Percentiles rank a stretch among this genome's conserved stretches.
phyloP scores from a whole-genome alignment of 257 asterid species.

The Cruciata laevipes region DNA sequence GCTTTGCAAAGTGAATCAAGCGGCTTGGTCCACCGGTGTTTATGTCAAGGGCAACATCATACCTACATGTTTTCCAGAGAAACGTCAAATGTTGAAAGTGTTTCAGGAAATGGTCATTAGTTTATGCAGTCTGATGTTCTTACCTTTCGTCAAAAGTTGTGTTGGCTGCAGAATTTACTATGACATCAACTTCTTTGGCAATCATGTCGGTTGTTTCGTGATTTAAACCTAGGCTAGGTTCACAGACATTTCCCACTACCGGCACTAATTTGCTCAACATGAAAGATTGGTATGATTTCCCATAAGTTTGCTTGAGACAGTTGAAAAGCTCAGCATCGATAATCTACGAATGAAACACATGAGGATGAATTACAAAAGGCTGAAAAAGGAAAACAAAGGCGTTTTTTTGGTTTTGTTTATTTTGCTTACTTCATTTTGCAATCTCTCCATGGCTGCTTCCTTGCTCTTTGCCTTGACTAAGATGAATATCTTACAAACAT shows the following conservation, averaged over 20 bases:
- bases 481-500: slow-evolving; percentile 62
- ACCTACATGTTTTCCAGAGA: slow-evolving; percentile 38
- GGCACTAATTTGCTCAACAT: slow-evolving; percentile 85
- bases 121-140: neutral
- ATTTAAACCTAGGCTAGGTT: slow-evolving; percentile 54
- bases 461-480: slow-evolving; percentile 74
- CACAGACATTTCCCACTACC: slow-evolving; percentile 75
- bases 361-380: neutral
- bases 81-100: neutral
- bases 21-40: slow-evolving; percentile 81
- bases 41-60: slow-evolving; percentile 76
- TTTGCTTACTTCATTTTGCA: slow-evolving; percentile 63
- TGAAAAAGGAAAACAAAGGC: neutral
- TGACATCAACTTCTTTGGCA: slow-evolving; percentile 55
- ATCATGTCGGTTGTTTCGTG: slow-evolving; percentile 47
- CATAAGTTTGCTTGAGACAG: slow-evolving; percentile 64
- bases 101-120: neutral
- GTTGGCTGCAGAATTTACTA: slow-evolving; percentile 86
- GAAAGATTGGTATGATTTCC: slow-evolving; percentile 66
- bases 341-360: slow-evolving; percentile 29
- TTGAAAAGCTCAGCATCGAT: slow-evolving; percentile 65
- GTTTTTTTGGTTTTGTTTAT: too few species aligned
- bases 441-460: slow-evolving; percentile 59
- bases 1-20: slow-evolving; percentile 61
- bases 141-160: slow-evolving; percentile 92